Evolutionary conservation across 2,329 filamentous ascomycete species (phyloP), one percentile per base, ranked within the genome.

Genomic region (Cladosporium sp.): DNA sequence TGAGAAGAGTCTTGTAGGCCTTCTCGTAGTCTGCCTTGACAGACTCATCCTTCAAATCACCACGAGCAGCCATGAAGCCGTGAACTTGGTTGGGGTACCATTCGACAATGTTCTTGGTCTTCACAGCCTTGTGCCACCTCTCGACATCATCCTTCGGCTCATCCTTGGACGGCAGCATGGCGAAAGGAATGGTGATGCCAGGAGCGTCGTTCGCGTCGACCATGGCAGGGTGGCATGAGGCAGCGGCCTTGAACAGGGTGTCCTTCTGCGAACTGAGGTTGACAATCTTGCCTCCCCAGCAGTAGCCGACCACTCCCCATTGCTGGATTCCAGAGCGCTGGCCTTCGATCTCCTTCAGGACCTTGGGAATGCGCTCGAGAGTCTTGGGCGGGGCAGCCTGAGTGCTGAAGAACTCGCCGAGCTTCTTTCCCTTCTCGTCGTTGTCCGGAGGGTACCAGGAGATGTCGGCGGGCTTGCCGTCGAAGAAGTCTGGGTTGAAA

Each of bases 401-500:
- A 62, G 81, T 85, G 66, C 81, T 72, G 79, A 88, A 88, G 80
- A 87, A 88, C 66, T 85, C 77, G 67, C 84, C 84, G 15, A 88
- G 80, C 74, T 87, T 87, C 77, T 85, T 73, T 69, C 83, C 82
- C 77, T 88, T 86, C 67, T 88, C 87, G 49, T 87, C 80, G 68
- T 80, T 87, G 74, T 86, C 80, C 55, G 70, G 70, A 0, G 86
- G 86, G 75, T 86, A 87, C 84, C 85, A 87, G 61, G 80, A 80
- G 72, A 88, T 86, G 71, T 86, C 84, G 67, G 83, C 87, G 41
- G 92, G 90, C 70, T 86, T 84, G 76, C 92, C 93, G 67, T 91
- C 86, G 82, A 97, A 96, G 85, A 92, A 94, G 80, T 97, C 93
- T 64, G 47, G 32, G 3, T n/a, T 44, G 18, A 54, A 11, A 8